A percentile compares a stretch with the other conserved stretches of the same genome.
These are phyloP conservation scores for Apiospora sp. DNA, from an alignment of 2,329 filamentous ascomycete genomes.

Conservation along the genomic window DNA sequence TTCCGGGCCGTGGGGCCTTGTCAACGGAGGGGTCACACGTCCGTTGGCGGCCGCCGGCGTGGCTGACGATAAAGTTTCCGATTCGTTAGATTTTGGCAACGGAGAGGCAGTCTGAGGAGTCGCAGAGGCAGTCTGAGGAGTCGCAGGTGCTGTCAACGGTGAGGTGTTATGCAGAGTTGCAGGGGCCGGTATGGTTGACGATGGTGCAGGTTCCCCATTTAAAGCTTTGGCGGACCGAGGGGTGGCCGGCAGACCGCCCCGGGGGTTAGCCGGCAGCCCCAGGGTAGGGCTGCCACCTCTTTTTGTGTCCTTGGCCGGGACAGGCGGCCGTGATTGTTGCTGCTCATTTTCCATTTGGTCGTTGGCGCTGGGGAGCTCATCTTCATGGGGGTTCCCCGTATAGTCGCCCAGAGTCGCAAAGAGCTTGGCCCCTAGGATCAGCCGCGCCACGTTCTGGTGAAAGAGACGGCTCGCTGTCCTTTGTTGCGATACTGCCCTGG, in stretches of 20 bases:
- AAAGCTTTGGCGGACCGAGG: constrained; percentile 20
- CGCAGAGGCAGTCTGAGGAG: constrained; percentile 31
- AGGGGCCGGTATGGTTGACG: constrained; percentile 34
- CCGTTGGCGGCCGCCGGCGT: constrained; percentile 36
- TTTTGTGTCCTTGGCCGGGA: constrained; percentile 40
- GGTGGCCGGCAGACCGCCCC: constrained; percentile 29
- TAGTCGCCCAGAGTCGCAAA: constrained; percentile 36
- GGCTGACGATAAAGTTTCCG: constrained; percentile 31
- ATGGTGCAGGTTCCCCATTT: constrained; percentile 26
- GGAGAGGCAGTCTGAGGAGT: constrained; percentile 30
- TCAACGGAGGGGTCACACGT: neutral
- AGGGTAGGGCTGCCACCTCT: constrained; percentile 23
- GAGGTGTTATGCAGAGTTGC: constrained; percentile 32
- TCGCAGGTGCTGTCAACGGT: constrained; percentile 31
- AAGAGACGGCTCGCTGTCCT: constrained; percentile 45
- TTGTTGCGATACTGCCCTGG: constrained; percentile 47
- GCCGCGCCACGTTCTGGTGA: constrained; percentile 42
- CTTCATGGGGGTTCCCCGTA: constrained; percentile 37
- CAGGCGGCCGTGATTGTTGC: constrained; percentile 40
- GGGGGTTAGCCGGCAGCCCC: constrained; percentile 36
- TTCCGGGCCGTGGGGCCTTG: neutral
- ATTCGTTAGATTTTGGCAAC: constrained; percentile 10
- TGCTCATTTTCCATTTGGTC: constrained; percentile 32
- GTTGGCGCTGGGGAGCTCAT: constrained; percentile 30
- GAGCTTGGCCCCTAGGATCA: constrained; percentile 31